Evolutionary conservation across 1,284 basidiomycete species (phyloP), one percentile per base, ranked within the genome.

Genomic region (Irpex sp.): DNA sequence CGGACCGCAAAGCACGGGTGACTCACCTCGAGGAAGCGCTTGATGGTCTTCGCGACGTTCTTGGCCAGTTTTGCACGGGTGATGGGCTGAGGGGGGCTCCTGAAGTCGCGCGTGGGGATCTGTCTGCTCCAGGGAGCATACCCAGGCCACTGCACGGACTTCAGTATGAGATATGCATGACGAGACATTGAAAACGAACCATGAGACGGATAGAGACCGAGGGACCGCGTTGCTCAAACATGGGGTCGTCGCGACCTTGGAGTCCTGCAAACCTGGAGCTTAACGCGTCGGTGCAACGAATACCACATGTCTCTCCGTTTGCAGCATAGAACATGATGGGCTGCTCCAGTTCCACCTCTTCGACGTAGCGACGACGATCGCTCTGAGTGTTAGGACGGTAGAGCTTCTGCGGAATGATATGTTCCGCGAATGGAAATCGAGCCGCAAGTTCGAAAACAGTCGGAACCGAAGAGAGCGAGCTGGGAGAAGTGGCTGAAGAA

Each of bases 21-120:
- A 57, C 63, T 57, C 58, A 74, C 80, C 60, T 71, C 50, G 11
- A 82, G 71, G 63, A 81, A 76, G 31, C 79, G 73, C 13, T 70
- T 62, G n/a, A 82, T 66, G 1, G 72, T 73, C 26, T 68, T 74
- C 19, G 79, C 79, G 36, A 79, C 73, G 33, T 74, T 78, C 57
- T 74, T 72, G 8, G 79, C 78, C 0, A 80, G 70, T 61, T 78
- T 79, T n/a, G 72, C 67, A 33, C 78, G 76, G 0, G 75, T 77
- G 56, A 92, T 89, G 9, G 85, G 89, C 3, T 86, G 82, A 53
- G 88, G 90, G 0, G 89, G 89, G 62, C 82, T 89, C 37, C 83
- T 81, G 72, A 90, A 92, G 73, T 92, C 88, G 72, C 84, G 84
- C 0, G 89, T 92, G 6, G 89, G 90, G 63, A 92, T 92, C 70